phyloP scores from a whole-genome alignment of 257 asterid species.

The Gardenia jasminoides region DNA sequence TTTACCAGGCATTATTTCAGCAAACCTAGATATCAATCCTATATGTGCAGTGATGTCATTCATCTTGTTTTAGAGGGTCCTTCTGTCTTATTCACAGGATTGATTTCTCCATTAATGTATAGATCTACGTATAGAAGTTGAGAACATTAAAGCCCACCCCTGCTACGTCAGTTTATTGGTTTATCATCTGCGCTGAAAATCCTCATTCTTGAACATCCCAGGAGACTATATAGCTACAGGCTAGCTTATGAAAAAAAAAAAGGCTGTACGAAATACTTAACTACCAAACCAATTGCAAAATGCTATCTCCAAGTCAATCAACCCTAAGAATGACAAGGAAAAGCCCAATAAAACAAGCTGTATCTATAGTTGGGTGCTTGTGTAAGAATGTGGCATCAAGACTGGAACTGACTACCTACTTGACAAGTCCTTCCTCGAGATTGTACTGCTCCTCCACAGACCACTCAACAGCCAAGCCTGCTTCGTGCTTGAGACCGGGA shows the following conservation, averaged over 20 bases:
- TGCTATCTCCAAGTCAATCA: neutral
- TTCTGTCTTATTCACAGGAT: neutral
- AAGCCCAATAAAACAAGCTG: neutral
- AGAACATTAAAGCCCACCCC: neutral
- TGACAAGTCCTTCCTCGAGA: slow-evolving; percentile 80
- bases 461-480: slow-evolving; percentile 83
- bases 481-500: slow-evolving; percentile 77
- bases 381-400: slow-evolving; percentile 1
- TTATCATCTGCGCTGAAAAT: neutral
- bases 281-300: neutral
- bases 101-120: neutral
- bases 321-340: neutral
- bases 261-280: neutral
- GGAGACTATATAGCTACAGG: neutral
- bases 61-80: neutral
- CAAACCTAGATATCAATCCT: neutral
- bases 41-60: neutral
- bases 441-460: slow-evolving; percentile 68
- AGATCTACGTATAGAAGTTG: neutral
- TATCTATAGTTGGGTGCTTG: neutral
- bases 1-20: neutral
- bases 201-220: neutral
- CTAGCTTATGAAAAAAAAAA: neutral
- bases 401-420: slow-evolving; percentile 66
- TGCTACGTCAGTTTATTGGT: neutral